phyloP scores from a whole-genome alignment of 2,329 filamentous ascomycete species.

The Chaetomiaceae sp. region DNA sequence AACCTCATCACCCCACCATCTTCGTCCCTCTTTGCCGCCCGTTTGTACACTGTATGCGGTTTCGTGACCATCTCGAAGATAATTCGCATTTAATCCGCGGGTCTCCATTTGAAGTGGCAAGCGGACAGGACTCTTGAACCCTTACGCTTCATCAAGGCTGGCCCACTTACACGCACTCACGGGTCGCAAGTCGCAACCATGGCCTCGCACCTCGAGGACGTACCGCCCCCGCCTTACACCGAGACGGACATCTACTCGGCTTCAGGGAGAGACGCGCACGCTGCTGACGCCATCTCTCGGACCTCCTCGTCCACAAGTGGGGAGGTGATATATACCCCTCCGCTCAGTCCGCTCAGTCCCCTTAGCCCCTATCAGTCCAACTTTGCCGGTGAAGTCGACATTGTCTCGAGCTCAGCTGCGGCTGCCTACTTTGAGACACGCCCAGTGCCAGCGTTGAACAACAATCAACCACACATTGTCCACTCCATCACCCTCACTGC shows the following conservation, averaged over 20 bases:
- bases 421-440: slow-evolving; percentile 46
- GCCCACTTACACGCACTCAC: slow-evolving; percentile 7
- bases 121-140: background rate
- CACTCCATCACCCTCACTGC: slow-evolving; percentile 35
- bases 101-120: slow-evolving; percentile 5
- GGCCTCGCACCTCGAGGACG: slow-evolving; percentile 32
- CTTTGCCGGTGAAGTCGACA: slow-evolving; percentile 28
- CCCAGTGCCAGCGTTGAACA: slow-evolving; percentile 28
- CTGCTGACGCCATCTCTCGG: slow-evolving; percentile 24
- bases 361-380: slow-evolving; percentile 30
- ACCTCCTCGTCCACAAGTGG: slow-evolving; percentile 39
- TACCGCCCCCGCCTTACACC: slow-evolving; percentile 52
- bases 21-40: no score
- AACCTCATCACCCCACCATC: slow-evolving; percentile 8
- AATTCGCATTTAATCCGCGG: slow-evolving; percentile 1
- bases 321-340: slow-evolving; percentile 48
- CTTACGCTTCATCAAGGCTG: background rate
- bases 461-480: slow-evolving; percentile 10
- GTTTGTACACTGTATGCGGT: slow-evolving; percentile 1
- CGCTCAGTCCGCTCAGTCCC: slow-evolving; percentile 46
- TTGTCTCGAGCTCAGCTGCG: slow-evolving; percentile 31
- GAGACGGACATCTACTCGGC: slow-evolving; percentile 53
- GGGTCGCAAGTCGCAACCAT: slow-evolving; percentile 24
- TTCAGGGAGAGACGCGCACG: slow-evolving; percentile 28
- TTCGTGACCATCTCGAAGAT: background rate